Evolutionary conservation across 2,329 filamentous ascomycete species (phyloP).

Genomic region (Dactylellina leptospora): DNA sequence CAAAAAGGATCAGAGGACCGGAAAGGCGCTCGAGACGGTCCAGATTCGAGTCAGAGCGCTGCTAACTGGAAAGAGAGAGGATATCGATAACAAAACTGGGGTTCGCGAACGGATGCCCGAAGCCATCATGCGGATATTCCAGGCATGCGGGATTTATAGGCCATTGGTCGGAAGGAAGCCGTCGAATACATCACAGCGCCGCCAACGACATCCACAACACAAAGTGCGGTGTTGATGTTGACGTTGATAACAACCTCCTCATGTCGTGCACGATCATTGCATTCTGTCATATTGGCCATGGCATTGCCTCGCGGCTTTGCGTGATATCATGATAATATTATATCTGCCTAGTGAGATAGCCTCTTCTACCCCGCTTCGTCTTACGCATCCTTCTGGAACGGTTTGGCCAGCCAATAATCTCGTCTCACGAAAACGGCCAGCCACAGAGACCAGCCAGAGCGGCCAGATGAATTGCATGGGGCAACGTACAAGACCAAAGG

Average conservation of each 20-base stretch:
- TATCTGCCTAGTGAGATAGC: constrained; percentile 8
- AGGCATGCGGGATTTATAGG: constrained; percentile 48
- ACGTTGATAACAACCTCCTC: not conserved
- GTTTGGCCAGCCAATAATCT: constrained; percentile 23
- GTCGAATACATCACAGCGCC: not conserved
- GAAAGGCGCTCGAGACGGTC: no score
- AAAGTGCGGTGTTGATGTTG: no score
- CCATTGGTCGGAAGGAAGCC: constrained; percentile 23
- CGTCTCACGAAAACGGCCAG: constrained; percentile 53
- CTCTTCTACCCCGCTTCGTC: no score
- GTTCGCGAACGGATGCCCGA: constrained; percentile 33
- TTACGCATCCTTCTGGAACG: constrained; percentile 5
- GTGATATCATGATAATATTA: not conserved
- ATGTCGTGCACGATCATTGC: no score
- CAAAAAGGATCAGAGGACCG: no score
- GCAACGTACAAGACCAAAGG: not conserved
- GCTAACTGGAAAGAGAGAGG: not conserved
- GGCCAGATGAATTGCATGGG: not conserved
- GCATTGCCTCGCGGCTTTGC: no score
- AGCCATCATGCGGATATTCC: constrained; percentile 24
- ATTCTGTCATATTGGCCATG: not conserved
- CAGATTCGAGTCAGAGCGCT: no score
- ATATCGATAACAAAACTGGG: not conserved
- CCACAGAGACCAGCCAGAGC: constrained; percentile 18
- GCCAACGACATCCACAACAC: no score